These are phyloP conservation scores for Leptosphaerulina australis DNA, from an alignment of 2,329 filamentous ascomycete species.

Conservation along the genomic window DNA sequence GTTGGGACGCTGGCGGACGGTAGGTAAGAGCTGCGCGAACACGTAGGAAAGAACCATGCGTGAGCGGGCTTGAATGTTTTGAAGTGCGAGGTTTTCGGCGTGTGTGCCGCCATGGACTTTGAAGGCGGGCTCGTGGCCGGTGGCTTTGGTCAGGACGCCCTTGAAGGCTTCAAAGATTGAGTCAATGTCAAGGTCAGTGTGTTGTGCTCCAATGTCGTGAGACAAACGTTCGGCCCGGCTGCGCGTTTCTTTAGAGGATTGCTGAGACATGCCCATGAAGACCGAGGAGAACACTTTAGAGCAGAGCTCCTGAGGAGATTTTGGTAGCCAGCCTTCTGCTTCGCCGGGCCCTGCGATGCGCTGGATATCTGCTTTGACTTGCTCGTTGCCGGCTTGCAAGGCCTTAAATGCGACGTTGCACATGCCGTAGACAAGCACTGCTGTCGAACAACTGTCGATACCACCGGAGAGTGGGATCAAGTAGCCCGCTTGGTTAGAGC, in stretches of 20 bases:
- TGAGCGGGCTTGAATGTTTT: constrained; percentile 69
- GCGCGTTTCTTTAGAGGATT: constrained; percentile 50
- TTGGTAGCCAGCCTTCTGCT: constrained; percentile 57
- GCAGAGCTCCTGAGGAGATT: constrained; percentile 65
- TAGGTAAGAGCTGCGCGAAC: constrained; percentile 68
- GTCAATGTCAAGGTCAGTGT: constrained; percentile 73
- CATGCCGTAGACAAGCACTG: constrained; percentile 50
- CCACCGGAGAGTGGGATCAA: constrained; percentile 65
- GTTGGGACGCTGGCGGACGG: constrained; percentile 61
- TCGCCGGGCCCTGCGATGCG: constrained; percentile 59
- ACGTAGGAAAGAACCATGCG: constrained; percentile 71
- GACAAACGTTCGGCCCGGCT: constrained; percentile 67
- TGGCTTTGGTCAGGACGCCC: constrained; percentile 63
- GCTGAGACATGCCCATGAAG: constrained; percentile 34
- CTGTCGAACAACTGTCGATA: constrained; percentile 63
- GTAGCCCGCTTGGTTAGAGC: constrained; percentile 60
- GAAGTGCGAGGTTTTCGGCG: constrained; percentile 68
- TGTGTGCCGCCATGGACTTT: constrained; percentile 67
- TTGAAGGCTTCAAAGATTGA: constrained; percentile 66
- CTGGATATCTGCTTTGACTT: constrained; percentile 61
- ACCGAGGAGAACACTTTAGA: constrained; percentile 62
- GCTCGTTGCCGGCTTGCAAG: constrained; percentile 57
- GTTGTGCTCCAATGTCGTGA: constrained; percentile 70
- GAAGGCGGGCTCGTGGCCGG: constrained; percentile 66
- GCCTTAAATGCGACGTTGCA: constrained; percentile 63